Conservation (phyloP, 306 rosid species). For the Cicer arietinum region DNA sequence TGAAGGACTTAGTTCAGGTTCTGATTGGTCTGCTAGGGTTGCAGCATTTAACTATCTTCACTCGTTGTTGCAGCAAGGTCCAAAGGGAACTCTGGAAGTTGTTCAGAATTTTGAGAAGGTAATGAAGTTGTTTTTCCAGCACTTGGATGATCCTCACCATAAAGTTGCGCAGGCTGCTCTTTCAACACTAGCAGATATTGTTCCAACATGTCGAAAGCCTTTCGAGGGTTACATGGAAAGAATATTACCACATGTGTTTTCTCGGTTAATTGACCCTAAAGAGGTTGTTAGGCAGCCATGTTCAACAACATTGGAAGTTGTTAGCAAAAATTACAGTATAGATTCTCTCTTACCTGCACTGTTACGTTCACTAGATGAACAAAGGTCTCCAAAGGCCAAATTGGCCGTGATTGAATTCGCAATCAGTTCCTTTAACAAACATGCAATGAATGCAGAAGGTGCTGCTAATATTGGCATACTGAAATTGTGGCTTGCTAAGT, state of each 20-base stretch:
- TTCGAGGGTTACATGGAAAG: slow-evolving; percentile 99
- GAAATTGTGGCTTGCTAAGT: slow-evolving; percentile 93
- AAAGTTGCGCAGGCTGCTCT: slow-evolving; percentile 99
- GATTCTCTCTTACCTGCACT: slow-evolving; percentile 98
- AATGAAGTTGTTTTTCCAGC: slow-evolving; percentile 98
- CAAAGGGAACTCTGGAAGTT: slow-evolving; percentile 90
- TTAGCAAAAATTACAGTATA: slow-evolving; percentile 77
- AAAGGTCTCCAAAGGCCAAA: slow-evolving; percentile 98
- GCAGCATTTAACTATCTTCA: slow-evolving; percentile 92
- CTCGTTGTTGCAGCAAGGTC: slow-evolving; percentile 94
- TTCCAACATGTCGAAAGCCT: slow-evolving; percentile 93
- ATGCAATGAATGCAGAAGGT: slow-evolving; percentile 85
- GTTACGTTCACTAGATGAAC: slow-evolving; percentile 98
- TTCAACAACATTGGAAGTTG: slow-evolving; percentile 87
- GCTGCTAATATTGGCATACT: slow-evolving; percentile 87
- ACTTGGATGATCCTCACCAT: slow-evolving; percentile 99
- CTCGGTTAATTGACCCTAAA: slow-evolving; percentile 96
- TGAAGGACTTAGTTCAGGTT: slow-evolving; percentile 91
- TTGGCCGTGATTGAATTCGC: slow-evolving; percentile 96
- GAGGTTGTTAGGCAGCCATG: slow-evolving; percentile 95
- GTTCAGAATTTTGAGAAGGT: slow-evolving; percentile 96
- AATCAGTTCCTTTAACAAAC: slow-evolving; percentile 86
- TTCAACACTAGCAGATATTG: slow-evolving; percentile 89
- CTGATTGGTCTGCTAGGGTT: slow-evolving; percentile 98
- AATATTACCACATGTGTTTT: slow-evolving; percentile 94